Evolutionary conservation across 768 basidiomycete species (phyloP), one percentile per base, ranked within the genome.

Genomic region (Xerocomellus intermedius): DNA sequence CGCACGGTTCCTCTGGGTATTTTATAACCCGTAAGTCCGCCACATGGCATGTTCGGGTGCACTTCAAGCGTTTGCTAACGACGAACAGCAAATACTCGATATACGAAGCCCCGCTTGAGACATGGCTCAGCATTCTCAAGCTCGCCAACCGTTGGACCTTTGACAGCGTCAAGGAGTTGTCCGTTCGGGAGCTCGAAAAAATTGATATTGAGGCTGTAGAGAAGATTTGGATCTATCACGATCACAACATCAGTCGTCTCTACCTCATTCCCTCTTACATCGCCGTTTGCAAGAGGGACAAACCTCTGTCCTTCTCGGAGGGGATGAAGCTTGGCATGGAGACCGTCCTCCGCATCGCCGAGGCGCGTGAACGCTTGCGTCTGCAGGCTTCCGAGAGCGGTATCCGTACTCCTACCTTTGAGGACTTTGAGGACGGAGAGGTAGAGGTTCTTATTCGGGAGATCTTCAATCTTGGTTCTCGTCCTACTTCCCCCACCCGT

Each of bases 11-110:
- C 66, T 84, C 0, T 85, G 80, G 81, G 77, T 86, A 0, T 83
- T 86, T 46, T 87, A 87, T 48, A 84, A 85, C 49, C 73, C 77
- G 85, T 86, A 56, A 51, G 82, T 73, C 35, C 8, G 30, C 19
- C 32, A 17, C 19, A 16, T 48, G 36, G 10, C 33, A 2, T n/a
- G 7, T 19, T 48, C 19, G 19, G 12, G 10, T 50, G 2, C 10
- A 33, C 22, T 28, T 32, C 36, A 28, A 38, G 17, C 24, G 16
- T 33, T 48, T 38, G 19, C 55, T 52, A 4, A 56, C 52, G 35
- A 19, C 45, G 33, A 41, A 26, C 54, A 74, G 73, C 5, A 69
- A 65, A 68, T 73, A 75, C 56, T 76, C 73, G 0, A 42, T 70
- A 2, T 77, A 77, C 42, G 68, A 75, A 4, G 77, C 75, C 2